These are phyloP conservation scores for Globisporangium splendens DNA, from an alignment of 352 stramenopile genomes.

Conservation along the genomic window DNA sequence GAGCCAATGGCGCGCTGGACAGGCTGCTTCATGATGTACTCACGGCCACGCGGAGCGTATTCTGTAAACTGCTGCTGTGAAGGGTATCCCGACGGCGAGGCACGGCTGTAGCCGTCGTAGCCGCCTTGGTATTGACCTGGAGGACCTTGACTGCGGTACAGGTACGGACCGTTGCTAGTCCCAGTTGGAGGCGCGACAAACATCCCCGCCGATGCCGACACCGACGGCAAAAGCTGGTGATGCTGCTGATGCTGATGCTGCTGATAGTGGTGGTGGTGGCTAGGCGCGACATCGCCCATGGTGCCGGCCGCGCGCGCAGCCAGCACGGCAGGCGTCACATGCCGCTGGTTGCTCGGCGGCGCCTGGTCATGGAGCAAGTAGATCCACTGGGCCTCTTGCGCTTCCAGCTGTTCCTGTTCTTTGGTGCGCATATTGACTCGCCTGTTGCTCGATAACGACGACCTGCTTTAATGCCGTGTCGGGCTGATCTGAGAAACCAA, in stretches of 20 bases:
- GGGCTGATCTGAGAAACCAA: too few relatives aligned
- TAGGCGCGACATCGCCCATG: constrained; percentile 8
- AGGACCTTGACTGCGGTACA: background rate
- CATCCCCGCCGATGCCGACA: constrained; percentile 6
- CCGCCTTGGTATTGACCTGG: constrained; percentile 2
- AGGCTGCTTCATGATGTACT: background rate
- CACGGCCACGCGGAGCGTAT: background rate
- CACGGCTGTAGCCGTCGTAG: constrained; percentile 17
- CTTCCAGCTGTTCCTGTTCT: constrained; percentile 13
- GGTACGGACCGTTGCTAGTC: constrained; percentile 5
- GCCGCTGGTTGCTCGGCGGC: constrained; percentile 6
- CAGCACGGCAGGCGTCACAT: constrained; percentile 16
- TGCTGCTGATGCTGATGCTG: too few relatives aligned
- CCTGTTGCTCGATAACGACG: constrained; percentile 2
- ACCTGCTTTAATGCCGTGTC: background rate
- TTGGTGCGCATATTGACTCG: constrained; percentile 18
- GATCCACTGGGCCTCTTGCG: constrained; percentile 19
- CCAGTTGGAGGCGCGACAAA: background rate
- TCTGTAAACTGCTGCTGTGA: background rate
- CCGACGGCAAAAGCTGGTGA: constrained; percentile 10
- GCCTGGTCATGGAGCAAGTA: constrained; percentile 18
- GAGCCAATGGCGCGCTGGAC: constrained; percentile 6
- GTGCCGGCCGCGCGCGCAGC: constrained; percentile 10
- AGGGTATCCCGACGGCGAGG: constrained; percentile 2
- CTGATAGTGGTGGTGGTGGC: too few relatives aligned